Conservation (phyloP, 768 basidiomycete genomes). For the Amanita rimosa region DNA sequence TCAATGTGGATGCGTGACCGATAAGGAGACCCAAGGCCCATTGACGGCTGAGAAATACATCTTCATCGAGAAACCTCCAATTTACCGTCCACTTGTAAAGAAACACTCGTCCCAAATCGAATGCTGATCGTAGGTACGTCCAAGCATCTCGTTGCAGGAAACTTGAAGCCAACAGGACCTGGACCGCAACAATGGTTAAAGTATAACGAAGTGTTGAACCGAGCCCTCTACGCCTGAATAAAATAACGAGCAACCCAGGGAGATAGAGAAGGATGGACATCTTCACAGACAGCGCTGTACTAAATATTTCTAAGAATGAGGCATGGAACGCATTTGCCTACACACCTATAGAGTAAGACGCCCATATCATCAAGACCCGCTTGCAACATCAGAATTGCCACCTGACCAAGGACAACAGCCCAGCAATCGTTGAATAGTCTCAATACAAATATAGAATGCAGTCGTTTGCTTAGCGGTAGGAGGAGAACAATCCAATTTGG, state of each 20-base stretch:
- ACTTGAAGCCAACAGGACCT: constrained; percentile 54
- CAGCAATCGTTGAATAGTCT: constrained; percentile 95
- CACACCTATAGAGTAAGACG: constrained; percentile 65
- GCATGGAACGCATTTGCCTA: constrained; percentile 1
- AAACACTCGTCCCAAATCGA: constrained; percentile 82
- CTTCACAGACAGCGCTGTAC: constrained; percentile 81
- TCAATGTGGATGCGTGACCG: constrained; percentile 50
- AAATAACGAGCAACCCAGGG: constrained; percentile 75
- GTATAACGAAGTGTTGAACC: constrained; percentile 39
- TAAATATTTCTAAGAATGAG: constrained; percentile 17
- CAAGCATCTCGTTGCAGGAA: constrained; percentile 52
- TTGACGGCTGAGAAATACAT: constrained; percentile 53
- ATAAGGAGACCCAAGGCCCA: constrained; percentile 56
- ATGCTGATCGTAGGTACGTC: constrained; percentile 68
- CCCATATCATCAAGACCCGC: constrained; percentile 48
- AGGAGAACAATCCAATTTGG: constrained; percentile 67
- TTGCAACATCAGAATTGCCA: constrained; percentile 58
- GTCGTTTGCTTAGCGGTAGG: constrained; percentile 80
- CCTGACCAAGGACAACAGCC: constrained; percentile 57
- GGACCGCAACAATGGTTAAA: constrained; percentile 32
- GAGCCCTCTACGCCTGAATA: constrained; percentile 66
- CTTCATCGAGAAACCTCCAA: constrained; percentile 81
- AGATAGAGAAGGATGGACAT: constrained; percentile 91
- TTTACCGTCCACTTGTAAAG: constrained; percentile 97
- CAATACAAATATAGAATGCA: constrained; percentile 88